These are phyloP conservation scores for Nidularia sp. DNA, from an alignment of 768 basidiomycete genomes.

Conservation along the genomic window DNA sequence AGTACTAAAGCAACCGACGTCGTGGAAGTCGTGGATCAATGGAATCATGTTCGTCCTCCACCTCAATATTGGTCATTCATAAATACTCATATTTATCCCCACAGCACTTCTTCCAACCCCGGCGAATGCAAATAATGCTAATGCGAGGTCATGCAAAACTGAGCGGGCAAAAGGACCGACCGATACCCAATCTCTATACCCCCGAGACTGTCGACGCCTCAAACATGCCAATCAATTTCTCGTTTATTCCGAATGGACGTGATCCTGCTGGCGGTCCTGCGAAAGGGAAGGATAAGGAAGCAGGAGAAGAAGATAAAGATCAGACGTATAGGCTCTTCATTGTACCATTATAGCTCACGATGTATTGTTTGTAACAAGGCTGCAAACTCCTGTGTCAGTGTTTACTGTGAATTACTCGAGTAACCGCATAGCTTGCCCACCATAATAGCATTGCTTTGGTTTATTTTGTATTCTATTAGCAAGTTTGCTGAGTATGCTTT, in stretches of 20 bases:
- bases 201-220: background rate
- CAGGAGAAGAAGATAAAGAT: conserved; percentile 1
- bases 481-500: too few species aligned
- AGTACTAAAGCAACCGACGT: conserved; percentile 29
- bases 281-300: conserved; percentile 1
- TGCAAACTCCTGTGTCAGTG: too few species aligned
- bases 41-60: conserved; percentile 43
- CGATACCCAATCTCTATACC: conserved; percentile 6
- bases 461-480: too few species aligned
- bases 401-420: too few species aligned
- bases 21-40: conserved; percentile 37
- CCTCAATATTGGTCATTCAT: background rate
- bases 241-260: background rate
- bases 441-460: too few species aligned
- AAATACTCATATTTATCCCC: background rate
- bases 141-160: conserved; percentile 20
- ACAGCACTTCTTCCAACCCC: conserved; percentile 46
- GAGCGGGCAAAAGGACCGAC: conserved; percentile 12
- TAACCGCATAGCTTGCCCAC: too few species aligned
- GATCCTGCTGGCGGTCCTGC: background rate
- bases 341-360: conserved; percentile 1
- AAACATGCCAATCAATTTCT: too few species aligned
- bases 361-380: too few species aligned
- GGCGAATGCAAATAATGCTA: conserved; percentile 38
- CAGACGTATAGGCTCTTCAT: conserved; percentile 7